Conservation (phyloP, 192 early-diverging fungal genomes). For the Dimargaris cristalligena region DNA sequence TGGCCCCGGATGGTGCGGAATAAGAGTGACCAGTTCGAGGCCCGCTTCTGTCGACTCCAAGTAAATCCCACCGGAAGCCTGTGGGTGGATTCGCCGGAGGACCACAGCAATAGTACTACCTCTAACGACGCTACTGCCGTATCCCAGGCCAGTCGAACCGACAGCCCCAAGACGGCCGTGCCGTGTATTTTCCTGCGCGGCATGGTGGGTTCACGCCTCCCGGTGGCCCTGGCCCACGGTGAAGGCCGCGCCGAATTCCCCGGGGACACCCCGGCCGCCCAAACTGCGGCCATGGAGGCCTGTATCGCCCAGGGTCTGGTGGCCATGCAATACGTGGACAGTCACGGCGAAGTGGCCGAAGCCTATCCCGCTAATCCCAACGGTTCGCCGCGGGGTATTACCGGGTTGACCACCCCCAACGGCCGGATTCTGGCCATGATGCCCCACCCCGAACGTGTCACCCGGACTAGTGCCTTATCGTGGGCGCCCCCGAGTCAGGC, state of each 20-base stretch:
- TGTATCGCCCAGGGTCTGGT: conserved; percentile 35
- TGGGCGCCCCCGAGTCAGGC: conserved; percentile 46
- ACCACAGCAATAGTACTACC: no score
- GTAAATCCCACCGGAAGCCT: conserved; percentile 23
- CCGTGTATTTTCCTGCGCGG: conserved; percentile 66
- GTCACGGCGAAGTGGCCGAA: conserved; percentile 53
- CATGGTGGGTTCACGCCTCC: conserved; percentile 81
- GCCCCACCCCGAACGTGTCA: conserved; percentile 96
- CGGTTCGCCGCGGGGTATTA: conserved; percentile 69
- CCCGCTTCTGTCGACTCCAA: conserved; percentile 64
- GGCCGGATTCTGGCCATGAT: conserved; percentile 89
- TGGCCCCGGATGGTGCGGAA: conserved; percentile 94
- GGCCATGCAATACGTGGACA: conserved; percentile 69
- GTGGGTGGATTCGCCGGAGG: background rate
- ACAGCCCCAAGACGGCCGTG: conserved; percentile 10
- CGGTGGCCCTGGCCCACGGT: conserved; percentile 93
- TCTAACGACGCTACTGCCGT: background rate
- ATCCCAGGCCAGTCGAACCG: conserved; percentile 1
- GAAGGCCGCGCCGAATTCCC: conserved; percentile 84
- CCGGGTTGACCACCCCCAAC: conserved; percentile 67
- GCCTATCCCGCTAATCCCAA: conserved; percentile 97
- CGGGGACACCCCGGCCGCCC: background rate
- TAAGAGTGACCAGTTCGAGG: conserved; percentile 90
- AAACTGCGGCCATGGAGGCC: conserved; percentile 16
- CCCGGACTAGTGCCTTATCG: conserved; percentile 72